Base-by-base conservation (phyloP, 805 yeast species). In the Saccharomycopsis sp. region DNA sequence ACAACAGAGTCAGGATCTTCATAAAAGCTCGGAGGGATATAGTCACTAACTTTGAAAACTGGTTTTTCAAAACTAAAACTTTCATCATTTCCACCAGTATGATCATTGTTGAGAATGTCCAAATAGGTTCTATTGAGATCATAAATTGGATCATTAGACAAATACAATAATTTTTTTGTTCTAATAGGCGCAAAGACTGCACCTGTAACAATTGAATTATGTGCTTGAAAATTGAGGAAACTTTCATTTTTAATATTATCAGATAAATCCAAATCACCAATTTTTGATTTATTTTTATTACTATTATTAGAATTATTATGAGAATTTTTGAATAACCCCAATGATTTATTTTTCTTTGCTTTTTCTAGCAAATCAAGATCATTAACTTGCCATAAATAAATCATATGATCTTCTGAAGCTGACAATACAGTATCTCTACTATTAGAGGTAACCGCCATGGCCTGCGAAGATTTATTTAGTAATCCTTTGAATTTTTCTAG, bases 381-480 rank as follows among this genome's bases (percentile, higher is more conserved):
- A 18, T 54, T 47, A 8, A 69, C 57, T 41, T 70, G 69, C 97
- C 97, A 89, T 10, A 84, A 61, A 53, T 87, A 88, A 12, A 83
- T 73, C 76, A 87, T 76, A 50, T 83, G 85, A 59, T 88, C 92
- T 55, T 88, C 96, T 10, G 94, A 81, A 0, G 95, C 95, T 5
- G 82, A 67, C 6, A 87, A 68, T 4, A 87, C 69, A 52, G 72
- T 73, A 10, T 60, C 52, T 39, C 65, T 60, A 50, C 76, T 76
- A 38, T 74, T 84, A 19, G 78, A 72, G 2, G 72, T 53, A 59
- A 36, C 37, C 0, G 95, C 95, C 10, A 66, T 66, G 37, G 83
- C 80, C 31, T 84, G 86, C 4, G 89, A 74, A 34, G 77, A 72
- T 40, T 69, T 70, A 56, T 85, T 86, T 26, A 73, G 69, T 41